Percentiles rank a stretch among this genome's conserved stretches.
Conservation (phyloP, 345 rosid genomes). For the Geranium rotundifolium region DNA sequence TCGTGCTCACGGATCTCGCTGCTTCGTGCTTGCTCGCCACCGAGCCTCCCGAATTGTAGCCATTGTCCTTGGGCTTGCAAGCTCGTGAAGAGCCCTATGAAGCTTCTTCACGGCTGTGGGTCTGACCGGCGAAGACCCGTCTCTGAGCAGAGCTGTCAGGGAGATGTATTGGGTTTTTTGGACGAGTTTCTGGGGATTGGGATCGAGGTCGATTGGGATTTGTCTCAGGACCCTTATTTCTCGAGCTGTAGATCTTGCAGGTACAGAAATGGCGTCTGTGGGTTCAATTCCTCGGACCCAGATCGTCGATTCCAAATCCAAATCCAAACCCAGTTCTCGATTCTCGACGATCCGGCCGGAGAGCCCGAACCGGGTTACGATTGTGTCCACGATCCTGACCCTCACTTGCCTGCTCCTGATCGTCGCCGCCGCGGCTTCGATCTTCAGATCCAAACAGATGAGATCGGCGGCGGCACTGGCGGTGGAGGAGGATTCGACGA, state of each 20-base stretch:
- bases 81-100: constrained; percentile 43
- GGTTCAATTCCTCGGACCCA: constrained; percentile 61
- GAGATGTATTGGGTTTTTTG: constrained; percentile 41
- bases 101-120: constrained; percentile 51
- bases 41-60: constrained; percentile 41
- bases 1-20: constrained; percentile 62
- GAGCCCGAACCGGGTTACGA: constrained; percentile 26
- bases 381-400: constrained; percentile 39
- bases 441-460: constrained; percentile 43
- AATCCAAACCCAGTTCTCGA: constrained; percentile 24
- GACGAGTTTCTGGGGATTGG: constrained; percentile 50
- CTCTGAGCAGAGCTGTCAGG: constrained; percentile 54
- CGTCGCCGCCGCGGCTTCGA: constrained; percentile 26
- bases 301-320: constrained; percentile 37
- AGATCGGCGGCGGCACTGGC: constrained; percentile 24
- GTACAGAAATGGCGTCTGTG: constrained; percentile 48
- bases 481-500: constrained; percentile 74
- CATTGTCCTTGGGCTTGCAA: constrained; percentile 55
- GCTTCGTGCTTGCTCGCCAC: constrained; percentile 50
- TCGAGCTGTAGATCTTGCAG: constrained; percentile 40
- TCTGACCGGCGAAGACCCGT: constrained; percentile 27
- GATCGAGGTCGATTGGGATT: too few species aligned
- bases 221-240: constrained; percentile 52
- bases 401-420: constrained; percentile 43
- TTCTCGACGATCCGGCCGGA: constrained; percentile 28